Base-by-base conservation (phyloP, 495 filamentous ascomycete species). In the Penicillium goetzii region DNA sequence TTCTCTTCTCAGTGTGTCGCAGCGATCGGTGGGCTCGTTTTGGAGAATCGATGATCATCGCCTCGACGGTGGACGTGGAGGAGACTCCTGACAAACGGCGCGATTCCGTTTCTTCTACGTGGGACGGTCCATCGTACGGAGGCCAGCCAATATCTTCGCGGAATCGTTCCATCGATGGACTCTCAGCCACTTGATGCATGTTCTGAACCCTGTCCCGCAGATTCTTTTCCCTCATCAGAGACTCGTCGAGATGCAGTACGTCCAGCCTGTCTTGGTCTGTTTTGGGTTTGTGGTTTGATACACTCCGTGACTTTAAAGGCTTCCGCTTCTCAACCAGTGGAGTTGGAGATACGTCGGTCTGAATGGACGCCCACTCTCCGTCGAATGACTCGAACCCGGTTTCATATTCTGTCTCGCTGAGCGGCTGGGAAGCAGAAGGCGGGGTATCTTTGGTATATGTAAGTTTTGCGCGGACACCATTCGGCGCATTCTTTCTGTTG, bases 1-100 rank as follows among this genome's bases (percentile, higher is more conserved):
- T 81, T 77, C 74, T 88, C 79, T 92, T 92, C 66, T 85, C 86
- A 25, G 85, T 86, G 70, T 92, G 90, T 52, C 90, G 86, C 58
- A 93, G 76, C 15, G 78, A 78, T 51, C 84, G 81, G 34, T 69
- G 68, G 17, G 74, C 72, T 59, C 77, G 80, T 45, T 84, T 86
- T 5, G 82, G 80, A 4, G 80, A 78, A 53, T 90, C 88, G 38
- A 92, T 84, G 28, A 92, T 82, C 73, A 90, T 83, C 12, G 86
- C 90, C 74, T 90, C 89, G 17, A 92, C 83, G 0, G 90, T 92
- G 4, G 90, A 92, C 10, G 83, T 81, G 8, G 81, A 83, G 12
- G 90, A 92, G 62, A 87, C 80, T 17, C 78, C 80, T 21, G 90
- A 93, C 34, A 85, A 82, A 14, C 82, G 69, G 38, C 70, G 73